Percentiles rank a stretch among this genome's conserved stretches.
These are phyloP conservation scores for Blastobotrys illinoisensis DNA, from an alignment of 1,139 yeast genomes.

Conservation along the genomic window DNA sequence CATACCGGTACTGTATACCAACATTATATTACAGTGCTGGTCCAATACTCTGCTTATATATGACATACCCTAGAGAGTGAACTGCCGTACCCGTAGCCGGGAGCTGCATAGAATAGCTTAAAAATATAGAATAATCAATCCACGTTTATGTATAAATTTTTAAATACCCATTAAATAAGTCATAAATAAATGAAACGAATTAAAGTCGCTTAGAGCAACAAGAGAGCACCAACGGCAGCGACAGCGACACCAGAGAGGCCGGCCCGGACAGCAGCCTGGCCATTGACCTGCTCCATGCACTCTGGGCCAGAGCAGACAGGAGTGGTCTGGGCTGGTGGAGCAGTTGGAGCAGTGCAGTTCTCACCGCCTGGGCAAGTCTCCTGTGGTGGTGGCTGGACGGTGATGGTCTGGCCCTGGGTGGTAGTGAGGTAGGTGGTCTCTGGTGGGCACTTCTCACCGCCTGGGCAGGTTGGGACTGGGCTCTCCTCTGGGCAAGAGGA, in stretches of 20 bases:
- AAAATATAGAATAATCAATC: neutral
- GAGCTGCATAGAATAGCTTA: too few relatives aligned
- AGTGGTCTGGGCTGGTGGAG: slow-evolving; percentile 7
- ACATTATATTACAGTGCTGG: too few relatives aligned
- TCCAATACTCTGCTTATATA: too few relatives aligned
- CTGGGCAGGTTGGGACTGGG: neutral
- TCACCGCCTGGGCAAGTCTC: slow-evolving; percentile 13
- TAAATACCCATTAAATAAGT: neutral
- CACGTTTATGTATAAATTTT: neutral
- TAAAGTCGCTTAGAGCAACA: slow-evolving; percentile 10
- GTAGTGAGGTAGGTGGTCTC: slow-evolving; percentile 28
- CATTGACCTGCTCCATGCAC: slow-evolving; percentile 17
- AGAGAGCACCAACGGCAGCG: slow-evolving; percentile 18
- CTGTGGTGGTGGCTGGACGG: slow-evolving; percentile 22
- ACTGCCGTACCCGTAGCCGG: too few relatives aligned
- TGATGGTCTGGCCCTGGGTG: slow-evolving; percentile 27
- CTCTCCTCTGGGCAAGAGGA: neutral
- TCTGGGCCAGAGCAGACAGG: slow-evolving; percentile 16
- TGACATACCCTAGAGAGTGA: too few relatives aligned
- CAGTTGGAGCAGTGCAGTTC: slow-evolving; percentile 13
- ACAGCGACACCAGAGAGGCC: slow-evolving; percentile 20
- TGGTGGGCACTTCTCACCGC: neutral
- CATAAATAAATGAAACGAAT: neutral
- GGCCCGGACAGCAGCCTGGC: slow-evolving; percentile 19
- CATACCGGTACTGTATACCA: too few relatives aligned